Conservation (phyloP, 2,329 filamentous ascomycete genomes). For the Periconia macrospinosa region DNA sequence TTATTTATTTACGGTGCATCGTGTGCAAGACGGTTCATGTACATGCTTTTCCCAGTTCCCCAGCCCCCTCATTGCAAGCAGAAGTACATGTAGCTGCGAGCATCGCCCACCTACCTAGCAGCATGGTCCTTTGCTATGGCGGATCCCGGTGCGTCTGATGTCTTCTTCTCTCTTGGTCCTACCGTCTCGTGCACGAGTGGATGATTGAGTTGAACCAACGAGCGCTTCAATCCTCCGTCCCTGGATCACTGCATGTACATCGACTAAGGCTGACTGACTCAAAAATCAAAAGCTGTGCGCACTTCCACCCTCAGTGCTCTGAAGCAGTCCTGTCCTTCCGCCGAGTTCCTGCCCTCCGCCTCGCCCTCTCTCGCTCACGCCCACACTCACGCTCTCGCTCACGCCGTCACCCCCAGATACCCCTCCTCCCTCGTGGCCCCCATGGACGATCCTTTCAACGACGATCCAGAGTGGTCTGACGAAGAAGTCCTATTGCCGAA, state of each 20-base stretch:
- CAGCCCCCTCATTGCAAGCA: not conserved
- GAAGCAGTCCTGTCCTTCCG: slow-evolving; percentile 41
- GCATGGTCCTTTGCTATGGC: not conserved
- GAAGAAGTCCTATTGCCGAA: slow-evolving; percentile 41
- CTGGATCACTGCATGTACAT: not conserved
- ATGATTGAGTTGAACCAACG: slow-evolving; percentile 18
- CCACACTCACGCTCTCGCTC: slow-evolving; percentile 29
- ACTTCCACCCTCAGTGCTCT: slow-evolving; percentile 40
- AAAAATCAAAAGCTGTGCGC: slow-evolving; percentile 33
- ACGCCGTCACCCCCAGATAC: too few relatives aligned
- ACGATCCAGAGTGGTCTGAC: slow-evolving; percentile 41
- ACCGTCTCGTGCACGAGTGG: not conserved
- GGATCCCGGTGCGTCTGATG: not conserved
- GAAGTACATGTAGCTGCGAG: not conserved
- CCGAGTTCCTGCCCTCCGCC: slow-evolving; percentile 31
- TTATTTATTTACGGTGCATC: not conserved
- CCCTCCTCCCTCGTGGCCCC: slow-evolving; percentile 10
- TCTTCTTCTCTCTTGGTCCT: not conserved
- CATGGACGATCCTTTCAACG: slow-evolving; percentile 31
- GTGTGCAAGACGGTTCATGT: not conserved
- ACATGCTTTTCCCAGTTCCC: too few relatives aligned
- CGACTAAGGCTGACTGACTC: slow-evolving; percentile 3
- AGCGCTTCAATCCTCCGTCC: slow-evolving; percentile 5
- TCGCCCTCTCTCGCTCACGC: slow-evolving; percentile 15
- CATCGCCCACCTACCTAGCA: not conserved